Base-by-base conservation (phyloP, 2,329 filamentous ascomycete genomes). In the Bipolaris cookei region DNA sequence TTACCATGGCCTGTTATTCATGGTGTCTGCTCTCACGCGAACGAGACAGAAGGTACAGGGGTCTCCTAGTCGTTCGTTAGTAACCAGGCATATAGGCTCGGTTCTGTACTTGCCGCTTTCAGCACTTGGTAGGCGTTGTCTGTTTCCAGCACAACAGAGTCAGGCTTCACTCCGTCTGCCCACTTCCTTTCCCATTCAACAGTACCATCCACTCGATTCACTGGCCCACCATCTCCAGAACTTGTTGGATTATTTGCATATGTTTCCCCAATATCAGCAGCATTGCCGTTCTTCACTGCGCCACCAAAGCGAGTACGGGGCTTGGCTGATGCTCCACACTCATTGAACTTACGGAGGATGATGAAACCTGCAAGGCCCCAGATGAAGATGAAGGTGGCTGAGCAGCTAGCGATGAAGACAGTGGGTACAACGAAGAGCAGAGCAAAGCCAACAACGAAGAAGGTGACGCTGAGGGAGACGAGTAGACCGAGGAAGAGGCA, bases 361-460 rank as follows among this genome's bases (percentile, higher is more conserved):
- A 80, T 74, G 71, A 87, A 92, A 45, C 82, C 83, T 13, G 81
- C 84, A 7, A 89, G 77, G 6, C 83, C 86, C 69, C 69, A 74
- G 14, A 74, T 53, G 85, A 90, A 94, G 59, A 89, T 76, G 58
- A 88, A 82, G 1, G 87, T 77, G 4, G 86, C 89, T 20, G 87
- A 74, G 45, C 82, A 82, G 11, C 83, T 86, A 2, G 88, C 88
- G 60, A 91, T 74, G 73, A 90, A 84, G 35, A 94, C 77, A 0
- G 86, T 84, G 1, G 90, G 90, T 0, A 91, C 77, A 14, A 95
- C 82, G 38, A 93, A 71, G 45, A 91, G 72, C 10, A 90, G 78
- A 2, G 88, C 89, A 42, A 91, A 74, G 48, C 87, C 85, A 51
- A 87, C 82, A 80, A 86, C 88, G 78, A 90, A 87, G 45, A 90